Conservation (phyloP, 2,329 filamentous ascomycete genomes). For the Botrytis deweyae region DNA sequence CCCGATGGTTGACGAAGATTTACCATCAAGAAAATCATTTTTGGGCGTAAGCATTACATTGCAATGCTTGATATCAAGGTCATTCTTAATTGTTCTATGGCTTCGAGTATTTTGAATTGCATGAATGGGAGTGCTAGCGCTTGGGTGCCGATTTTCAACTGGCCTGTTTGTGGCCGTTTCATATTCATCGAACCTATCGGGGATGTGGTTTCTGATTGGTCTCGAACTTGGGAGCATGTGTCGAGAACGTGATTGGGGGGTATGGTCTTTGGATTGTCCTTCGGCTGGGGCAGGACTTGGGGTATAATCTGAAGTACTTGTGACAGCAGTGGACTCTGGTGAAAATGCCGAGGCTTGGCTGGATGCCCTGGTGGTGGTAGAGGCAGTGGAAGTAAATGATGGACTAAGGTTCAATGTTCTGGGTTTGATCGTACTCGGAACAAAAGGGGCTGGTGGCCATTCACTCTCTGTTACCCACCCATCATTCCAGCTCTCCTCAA, state of each 20-base stretch:
- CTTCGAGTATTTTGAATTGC: not conserved
- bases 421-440: constrained; percentile 33
- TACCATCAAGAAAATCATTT: not conserved
- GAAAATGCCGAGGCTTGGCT: constrained; percentile 26
- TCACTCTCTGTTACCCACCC: not conserved
- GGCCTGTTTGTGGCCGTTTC: not conserved
- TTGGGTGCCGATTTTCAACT: constrained; percentile 17
- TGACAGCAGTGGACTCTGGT: constrained; percentile 25
- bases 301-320: constrained; percentile 23
- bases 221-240: constrained; percentile 29
- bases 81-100: not conserved
- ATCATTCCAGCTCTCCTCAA: constrained; percentile 24
- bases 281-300: constrained; percentile 23
- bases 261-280: constrained; percentile 18
- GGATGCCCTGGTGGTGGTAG: constrained; percentile 28
- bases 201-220: constrained; percentile 9
- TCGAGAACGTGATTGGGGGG: constrained; percentile 22
- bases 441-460: constrained; percentile 23
- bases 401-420: constrained; percentile 30
- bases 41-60: not conserved
- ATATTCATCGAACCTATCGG: not conserved
- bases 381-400: constrained; percentile 25
- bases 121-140: constrained; percentile 1
- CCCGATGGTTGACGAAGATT: not conserved
- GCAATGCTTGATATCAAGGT: not conserved